Evolutionary conservation across 2,329 filamentous ascomycete genomes (phyloP).

Genomic region (Calonectria multiphialidica): DNA sequence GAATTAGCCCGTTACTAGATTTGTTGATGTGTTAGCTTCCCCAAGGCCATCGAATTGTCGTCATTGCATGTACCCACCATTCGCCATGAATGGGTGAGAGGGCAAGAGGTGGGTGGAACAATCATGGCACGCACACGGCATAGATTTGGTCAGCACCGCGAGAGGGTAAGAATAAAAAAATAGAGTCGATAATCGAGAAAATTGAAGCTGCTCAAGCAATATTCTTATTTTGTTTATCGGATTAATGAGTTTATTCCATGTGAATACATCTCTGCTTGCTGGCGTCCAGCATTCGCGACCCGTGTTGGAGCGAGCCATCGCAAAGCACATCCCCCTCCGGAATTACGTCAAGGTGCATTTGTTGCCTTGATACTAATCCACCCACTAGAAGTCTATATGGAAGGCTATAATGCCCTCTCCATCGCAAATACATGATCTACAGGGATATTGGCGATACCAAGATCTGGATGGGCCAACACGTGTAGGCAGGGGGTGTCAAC

Average conservation of each 20-base stretch:
- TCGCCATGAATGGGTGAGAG: not conserved
- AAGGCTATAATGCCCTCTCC: not conserved
- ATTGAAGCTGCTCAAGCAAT: too few species aligned
- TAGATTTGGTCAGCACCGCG: too few species aligned
- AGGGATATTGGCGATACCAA: not conserved
- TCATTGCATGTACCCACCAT: not conserved
- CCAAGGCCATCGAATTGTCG: not conserved
- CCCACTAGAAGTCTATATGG: too few species aligned
- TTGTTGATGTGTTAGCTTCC: not conserved
- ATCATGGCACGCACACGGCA: not conserved
- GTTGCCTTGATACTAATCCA: too few species aligned
- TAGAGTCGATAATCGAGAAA: too few species aligned
- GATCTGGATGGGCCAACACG: not conserved
- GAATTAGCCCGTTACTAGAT: slow-evolving; percentile 5
- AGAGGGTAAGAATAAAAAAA: not conserved
- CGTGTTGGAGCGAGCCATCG: too few species aligned
- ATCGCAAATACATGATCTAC: not conserved
- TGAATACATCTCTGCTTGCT: too few species aligned
- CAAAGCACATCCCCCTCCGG: too few species aligned
- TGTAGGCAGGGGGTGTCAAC: slow-evolving; percentile 13
- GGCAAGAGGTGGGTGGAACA: not conserved
- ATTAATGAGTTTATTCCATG: too few species aligned
- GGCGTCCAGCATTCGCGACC: too few species aligned
- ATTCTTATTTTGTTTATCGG: too few species aligned
- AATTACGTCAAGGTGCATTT: too few species aligned